Evolutionary conservation across 1,284 basidiomycete species (phyloP), one percentile per base, ranked within the genome.

Genomic region (Irpex sp.): DNA sequence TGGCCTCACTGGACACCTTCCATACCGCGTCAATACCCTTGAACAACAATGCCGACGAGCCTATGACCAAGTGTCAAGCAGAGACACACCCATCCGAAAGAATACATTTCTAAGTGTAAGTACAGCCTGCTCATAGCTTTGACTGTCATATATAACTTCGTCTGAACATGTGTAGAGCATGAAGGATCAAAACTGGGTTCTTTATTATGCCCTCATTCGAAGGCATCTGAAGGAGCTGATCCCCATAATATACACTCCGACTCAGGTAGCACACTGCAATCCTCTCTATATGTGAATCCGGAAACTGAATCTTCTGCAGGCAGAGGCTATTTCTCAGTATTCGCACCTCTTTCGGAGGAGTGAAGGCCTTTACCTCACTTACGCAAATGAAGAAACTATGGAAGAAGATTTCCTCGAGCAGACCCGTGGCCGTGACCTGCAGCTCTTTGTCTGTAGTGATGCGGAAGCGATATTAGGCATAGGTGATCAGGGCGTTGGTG

Each of bases 381-480:
- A 87, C 72, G 78, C 84, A 0, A 78, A 89, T 68, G 76, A 81
- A 66, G 86, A 90, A 63, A 78, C 81, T n/a, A 93, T 93, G 90
- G 88, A 92, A 63, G 83, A 88, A 63, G 87, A 89, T 67, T 88
- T 92, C 67, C 78, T 90, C 9, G 87, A 88, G 67, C 84, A 88
- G 68, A 84, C 81, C 0, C 78, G 77, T 36, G 85, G 85, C 26
- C 78, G 84, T 11, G 78, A 88, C 37, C 83, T 92, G 55, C 82
- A 93, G 65, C 78, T 94, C 33, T 80, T 94, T 57, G 92, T 95
- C 39, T 89, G 89, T 61, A 90, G 92, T 0, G 93, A 95, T 71
- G 85, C 89, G 3, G 92, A 94, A 71, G 89, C 90, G 1, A 94
- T 94, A 63, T 77, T 94, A 2, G 92, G 92, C 19, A 94, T 92